A percentile compares a stretch with the other conserved stretches of the same genome.
These are phyloP conservation scores for Geotrichum restrictum DNA, from an alignment of 1,139 yeast species.

Conservation along the genomic window DNA sequence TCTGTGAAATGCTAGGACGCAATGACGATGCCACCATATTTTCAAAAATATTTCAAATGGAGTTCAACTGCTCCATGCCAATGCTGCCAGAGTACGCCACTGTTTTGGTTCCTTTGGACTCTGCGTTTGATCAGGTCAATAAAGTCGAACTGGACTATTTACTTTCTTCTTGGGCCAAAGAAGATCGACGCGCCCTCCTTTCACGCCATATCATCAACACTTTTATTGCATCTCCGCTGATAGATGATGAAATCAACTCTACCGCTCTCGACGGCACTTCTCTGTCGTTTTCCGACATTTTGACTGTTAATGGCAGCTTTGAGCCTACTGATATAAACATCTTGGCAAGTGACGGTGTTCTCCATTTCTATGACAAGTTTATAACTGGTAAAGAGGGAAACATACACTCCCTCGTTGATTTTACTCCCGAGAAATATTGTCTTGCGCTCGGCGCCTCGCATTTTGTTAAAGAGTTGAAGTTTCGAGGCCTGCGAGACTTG, in stretches of 20 bases:
- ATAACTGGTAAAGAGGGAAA: conserved; percentile 22
- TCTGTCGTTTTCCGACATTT: conserved; percentile 24
- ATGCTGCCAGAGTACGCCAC: conserved; percentile 33
- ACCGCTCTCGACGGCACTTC: conserved; percentile 31
- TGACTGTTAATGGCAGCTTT: conserved; percentile 28
- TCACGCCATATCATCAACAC: conserved; percentile 37
- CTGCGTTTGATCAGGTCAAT: conserved; percentile 39
- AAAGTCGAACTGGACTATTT: conserved; percentile 49
- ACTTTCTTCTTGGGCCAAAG: conserved; percentile 37
- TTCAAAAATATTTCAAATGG: conserved; percentile 28
- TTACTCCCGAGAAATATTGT: conserved; percentile 68
- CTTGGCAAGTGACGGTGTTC: conserved; percentile 55
- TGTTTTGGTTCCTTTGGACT: conserved; percentile 47
- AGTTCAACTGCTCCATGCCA: conserved; percentile 26
- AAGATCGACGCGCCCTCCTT: conserved; percentile 40
- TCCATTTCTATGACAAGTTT: conserved; percentile 53
- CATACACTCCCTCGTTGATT: conserved; percentile 33
- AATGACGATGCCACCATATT: conserved; percentile 27
- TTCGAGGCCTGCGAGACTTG: conserved; percentile 54
- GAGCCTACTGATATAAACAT: conserved; percentile 43
- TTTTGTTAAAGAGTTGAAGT: conserved; percentile 66
- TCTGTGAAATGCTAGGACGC: conserved; percentile 44
- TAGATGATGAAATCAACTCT: conserved; percentile 33
- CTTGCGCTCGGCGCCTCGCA: conserved; percentile 64
- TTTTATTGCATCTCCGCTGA: conserved; percentile 26